These are phyloP conservation scores for Paraphaeosphaeria minitans DNA, from an alignment of 2,329 filamentous ascomycete species.

Conservation along the genomic window DNA sequence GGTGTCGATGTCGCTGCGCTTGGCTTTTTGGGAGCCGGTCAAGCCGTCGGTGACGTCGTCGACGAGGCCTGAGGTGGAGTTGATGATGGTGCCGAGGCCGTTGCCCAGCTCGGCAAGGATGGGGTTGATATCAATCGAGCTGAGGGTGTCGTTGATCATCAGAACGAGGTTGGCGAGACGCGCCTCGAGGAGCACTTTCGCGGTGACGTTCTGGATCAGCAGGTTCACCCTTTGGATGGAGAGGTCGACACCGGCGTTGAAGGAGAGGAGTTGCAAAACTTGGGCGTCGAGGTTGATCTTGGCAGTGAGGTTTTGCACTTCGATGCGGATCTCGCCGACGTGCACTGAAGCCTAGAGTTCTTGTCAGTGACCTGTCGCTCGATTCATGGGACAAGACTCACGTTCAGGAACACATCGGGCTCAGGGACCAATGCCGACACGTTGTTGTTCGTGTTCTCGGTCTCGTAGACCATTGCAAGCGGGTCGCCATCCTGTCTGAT, in stretches of 20 bases:
- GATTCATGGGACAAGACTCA: not conserved
- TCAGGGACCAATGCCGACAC: conserved; percentile 50
- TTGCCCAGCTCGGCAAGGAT: conserved; percentile 62
- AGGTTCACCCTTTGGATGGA: conserved; percentile 63
- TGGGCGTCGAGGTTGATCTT: conserved; percentile 66
- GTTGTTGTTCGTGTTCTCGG: conserved; percentile 55
- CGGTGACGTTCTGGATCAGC: conserved; percentile 63
- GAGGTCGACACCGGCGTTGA: conserved; percentile 66
- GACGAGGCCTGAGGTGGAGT: conserved; percentile 40
- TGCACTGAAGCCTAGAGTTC: conserved; percentile 54
- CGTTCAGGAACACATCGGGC: conserved; percentile 65
- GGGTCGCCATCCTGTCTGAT: conserved; percentile 55
- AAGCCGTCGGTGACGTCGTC: conserved; percentile 29
- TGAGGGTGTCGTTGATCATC: conserved; percentile 64
- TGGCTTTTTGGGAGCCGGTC: conserved; percentile 20
- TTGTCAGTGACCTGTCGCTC: not conserved
- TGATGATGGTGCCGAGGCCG: conserved; percentile 56
- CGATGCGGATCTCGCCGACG: conserved; percentile 63
- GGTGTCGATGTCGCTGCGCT: conserved; percentile 35
- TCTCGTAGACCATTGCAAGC: conserved; percentile 60
- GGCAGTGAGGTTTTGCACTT: conserved; percentile 64
- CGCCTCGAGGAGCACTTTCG: conserved; percentile 64
- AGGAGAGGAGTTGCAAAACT: conserved; percentile 62
- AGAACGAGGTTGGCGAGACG: conserved; percentile 63
- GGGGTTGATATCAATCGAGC: conserved; percentile 65